phyloP scores from a whole-genome alignment of 2,329 filamentous ascomycete species.

The Fusarium camptoceras region DNA sequence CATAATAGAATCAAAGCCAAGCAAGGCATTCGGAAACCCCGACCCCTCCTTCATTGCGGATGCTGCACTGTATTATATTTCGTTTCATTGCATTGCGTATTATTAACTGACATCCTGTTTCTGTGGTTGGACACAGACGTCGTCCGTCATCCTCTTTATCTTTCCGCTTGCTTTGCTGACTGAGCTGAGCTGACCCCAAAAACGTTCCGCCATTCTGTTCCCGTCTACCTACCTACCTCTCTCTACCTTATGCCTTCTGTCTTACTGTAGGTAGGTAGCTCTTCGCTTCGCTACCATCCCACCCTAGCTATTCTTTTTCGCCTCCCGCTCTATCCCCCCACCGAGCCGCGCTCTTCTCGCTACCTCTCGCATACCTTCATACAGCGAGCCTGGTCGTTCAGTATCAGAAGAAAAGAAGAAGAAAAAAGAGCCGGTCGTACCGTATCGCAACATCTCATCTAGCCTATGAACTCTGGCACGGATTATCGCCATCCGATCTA shows the following conservation, averaged over 20 bases:
- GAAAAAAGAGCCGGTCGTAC: background rate
- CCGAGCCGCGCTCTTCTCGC: constrained; percentile 8
- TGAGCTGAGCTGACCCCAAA: constrained; percentile 30
- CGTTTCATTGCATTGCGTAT: background rate
- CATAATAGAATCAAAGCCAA: constrained; percentile 20
- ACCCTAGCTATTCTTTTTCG: background rate
- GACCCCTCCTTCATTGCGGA: constrained; percentile 16
- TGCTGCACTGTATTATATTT: background rate
- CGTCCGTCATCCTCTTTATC: constrained; percentile 20
- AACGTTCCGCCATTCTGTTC: constrained; percentile 4
- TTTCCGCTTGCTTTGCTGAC: constrained; percentile 31
- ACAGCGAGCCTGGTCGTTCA: background rate
- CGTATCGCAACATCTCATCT: constrained; percentile 6
- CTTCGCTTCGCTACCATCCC: background rate
- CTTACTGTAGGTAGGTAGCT: constrained; percentile 12
- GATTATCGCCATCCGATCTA: background rate
- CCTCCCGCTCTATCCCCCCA: constrained; percentile 10
- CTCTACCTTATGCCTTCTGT: background rate
- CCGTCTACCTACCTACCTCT: background rate
- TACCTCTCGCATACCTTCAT: background rate
- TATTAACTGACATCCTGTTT: background rate
- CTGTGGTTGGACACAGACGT: constrained; percentile 12
- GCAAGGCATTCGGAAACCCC: constrained; percentile 24
- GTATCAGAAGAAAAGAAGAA: background rate
- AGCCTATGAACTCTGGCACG: background rate